Evolutionary conservation across 371 early-diverging fungal species (phyloP).

Genomic region (Haplosporangium sp.): DNA sequence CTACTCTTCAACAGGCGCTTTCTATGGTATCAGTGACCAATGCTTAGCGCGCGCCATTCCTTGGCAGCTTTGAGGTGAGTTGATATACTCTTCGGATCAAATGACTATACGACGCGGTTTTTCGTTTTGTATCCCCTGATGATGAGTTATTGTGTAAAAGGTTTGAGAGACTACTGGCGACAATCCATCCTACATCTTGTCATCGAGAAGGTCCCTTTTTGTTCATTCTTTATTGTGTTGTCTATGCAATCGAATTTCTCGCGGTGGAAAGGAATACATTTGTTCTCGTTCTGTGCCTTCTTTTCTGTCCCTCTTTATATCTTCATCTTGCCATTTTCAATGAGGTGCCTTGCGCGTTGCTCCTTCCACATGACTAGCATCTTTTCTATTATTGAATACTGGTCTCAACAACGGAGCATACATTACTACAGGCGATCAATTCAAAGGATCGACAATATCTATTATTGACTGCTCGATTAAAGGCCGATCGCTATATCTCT

Average conservation of each 20-base stretch:
- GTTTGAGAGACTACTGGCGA: conserved; percentile 34
- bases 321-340: not conserved
- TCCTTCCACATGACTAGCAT: conserved; percentile 14
- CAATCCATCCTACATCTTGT: not conserved
- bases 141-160: conserved; percentile 55
- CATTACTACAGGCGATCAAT: conserved; percentile 22
- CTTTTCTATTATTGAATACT: conserved; percentile 14
- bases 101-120: too few species aligned
- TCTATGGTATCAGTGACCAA: conserved; percentile 44
- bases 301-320: conserved; percentile 1
- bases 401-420: conserved; percentile 26
- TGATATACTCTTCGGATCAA: not conserved
- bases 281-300: not conserved
- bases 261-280: not conserved
- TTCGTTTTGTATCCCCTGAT: conserved; percentile 7
- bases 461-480: conserved; percentile 36
- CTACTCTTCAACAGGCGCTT: conserved; percentile 49
- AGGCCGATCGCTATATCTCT: conserved; percentile 41
- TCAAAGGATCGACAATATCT: conserved; percentile 27
- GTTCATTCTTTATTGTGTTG: not conserved
- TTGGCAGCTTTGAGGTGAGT: conserved; percentile 7
- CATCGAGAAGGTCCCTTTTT: not conserved
- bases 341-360: conserved; percentile 13
- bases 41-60: not conserved
- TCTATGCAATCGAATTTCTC: not conserved